A percentile compares a stretch with the other conserved stretches of the same genome.
phyloP scores from a whole-genome alignment of 495 filamentous ascomycete species.

The Sphaerosporella brunnea region DNA sequence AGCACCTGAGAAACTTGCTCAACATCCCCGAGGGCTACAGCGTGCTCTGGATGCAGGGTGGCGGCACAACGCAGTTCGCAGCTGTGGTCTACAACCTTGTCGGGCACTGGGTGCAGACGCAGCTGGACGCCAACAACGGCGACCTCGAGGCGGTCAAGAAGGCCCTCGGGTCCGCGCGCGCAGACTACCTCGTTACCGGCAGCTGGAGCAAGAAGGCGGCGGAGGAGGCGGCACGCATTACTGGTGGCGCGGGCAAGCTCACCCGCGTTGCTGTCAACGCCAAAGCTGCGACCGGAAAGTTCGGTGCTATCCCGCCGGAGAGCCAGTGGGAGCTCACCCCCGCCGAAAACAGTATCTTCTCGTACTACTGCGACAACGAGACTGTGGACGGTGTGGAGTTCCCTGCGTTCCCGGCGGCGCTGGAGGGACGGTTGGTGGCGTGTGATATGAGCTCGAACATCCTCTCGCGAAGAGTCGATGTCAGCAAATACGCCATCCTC shows the following conservation, averaged over 20 bases:
- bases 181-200: slow-evolving; percentile 86
- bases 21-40: slow-evolving; percentile 20
- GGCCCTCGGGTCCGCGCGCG: slow-evolving; percentile 43
- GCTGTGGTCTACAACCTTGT: slow-evolving; percentile 36
- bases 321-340: slow-evolving; percentile 58
- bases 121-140: slow-evolving; percentile 29
- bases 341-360: slow-evolving; percentile 45
- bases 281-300: slow-evolving; percentile 54
- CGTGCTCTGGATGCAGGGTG: slow-evolving; percentile 29
- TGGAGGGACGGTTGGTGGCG: slow-evolving; percentile 51
- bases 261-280: slow-evolving; percentile 59
- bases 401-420: slow-evolving; percentile 47
- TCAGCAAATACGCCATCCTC: slow-evolving; percentile 52
- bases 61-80: slow-evolving; percentile 38
- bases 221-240: slow-evolving; percentile 59
- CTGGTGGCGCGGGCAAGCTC: slow-evolving; percentile 58
- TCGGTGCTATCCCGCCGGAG: slow-evolving; percentile 63
- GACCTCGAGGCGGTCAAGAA: slow-evolving; percentile 40
- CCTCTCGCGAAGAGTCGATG: slow-evolving; percentile 42
- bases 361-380: slow-evolving; percentile 91
- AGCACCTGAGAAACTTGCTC: slow-evolving; percentile 18
- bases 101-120: slow-evolving; percentile 56
- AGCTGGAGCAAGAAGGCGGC: slow-evolving; percentile 88
- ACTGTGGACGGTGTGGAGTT: slow-evolving; percentile 94
- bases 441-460: slow-evolving; percentile 82